Base-by-base conservation (phyloP, 108 stramenopile species). In the Cyclotella atomus region DNA sequence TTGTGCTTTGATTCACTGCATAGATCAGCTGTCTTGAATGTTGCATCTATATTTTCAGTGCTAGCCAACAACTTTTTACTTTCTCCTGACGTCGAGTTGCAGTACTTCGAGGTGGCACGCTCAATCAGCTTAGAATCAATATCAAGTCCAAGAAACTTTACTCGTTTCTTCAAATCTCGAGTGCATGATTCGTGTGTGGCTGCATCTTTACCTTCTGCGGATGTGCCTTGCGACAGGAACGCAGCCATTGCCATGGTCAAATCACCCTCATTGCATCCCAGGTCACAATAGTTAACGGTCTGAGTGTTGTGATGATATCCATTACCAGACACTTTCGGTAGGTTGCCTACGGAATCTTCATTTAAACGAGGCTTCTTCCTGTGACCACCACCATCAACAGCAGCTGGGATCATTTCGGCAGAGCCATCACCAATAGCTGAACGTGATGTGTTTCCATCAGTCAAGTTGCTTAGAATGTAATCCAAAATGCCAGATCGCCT, bases 211-310 rank as follows among this genome's bases (percentile, higher is more conserved):
- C 17, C 43, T 27, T 52, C 50, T 21, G 14, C 6, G 17, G 50
- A 52, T 34, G 30, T 24, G 10, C 10, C 23, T 23, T 24, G 1
- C 52, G 19, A 27, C 24, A 81, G 46, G 9, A 52, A 53, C n/a
- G 28, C 3, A 12, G 83, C 75, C 65, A 86, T 47, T 6, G 69
- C 83, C 54, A 82, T 70, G 0, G 83, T 86, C 62, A 86, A 65
- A 45, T 86, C 83, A 15, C 85, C 85, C 49, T 72, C 80, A 38
- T 86, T 86, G 70, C 85, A 86, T 30, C 85, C 83, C 43, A 86
- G 65, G 71, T 86, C 85, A 65, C 85, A 86, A 54, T 78, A 82
- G 41, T 63, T 43, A 23, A 84, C n/a, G 20, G 10, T 34, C 7
- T 36, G 2, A 21, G 59, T 9, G 4, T 28, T 15, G 28, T 55